Conservation (phyloP, 2,329 filamentous ascomycete genomes). For the Chalara sp. region DNA sequence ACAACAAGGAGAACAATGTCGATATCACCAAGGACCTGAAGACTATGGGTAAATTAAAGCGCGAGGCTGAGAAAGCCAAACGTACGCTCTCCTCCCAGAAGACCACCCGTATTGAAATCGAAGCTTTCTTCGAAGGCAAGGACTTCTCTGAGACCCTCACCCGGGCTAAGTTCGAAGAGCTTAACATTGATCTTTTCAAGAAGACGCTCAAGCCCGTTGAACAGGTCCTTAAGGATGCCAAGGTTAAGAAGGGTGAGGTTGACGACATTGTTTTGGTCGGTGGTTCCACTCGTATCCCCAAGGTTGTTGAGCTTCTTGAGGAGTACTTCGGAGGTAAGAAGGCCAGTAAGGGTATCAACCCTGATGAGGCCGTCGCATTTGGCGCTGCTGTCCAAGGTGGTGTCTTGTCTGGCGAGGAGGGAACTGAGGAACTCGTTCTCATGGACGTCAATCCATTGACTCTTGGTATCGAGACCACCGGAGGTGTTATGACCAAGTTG, state of each 20-base stretch:
- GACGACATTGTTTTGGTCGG: constrained; percentile 97
- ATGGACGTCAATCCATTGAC: constrained; percentile 98
- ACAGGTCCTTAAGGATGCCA: constrained; percentile 96
- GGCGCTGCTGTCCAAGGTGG: constrained; percentile 96
- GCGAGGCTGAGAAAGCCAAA: constrained; percentile 99
- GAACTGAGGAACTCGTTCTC: constrained; percentile 74
- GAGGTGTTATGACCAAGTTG: constrained; percentile 95
- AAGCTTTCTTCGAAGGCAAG: constrained; percentile 92
- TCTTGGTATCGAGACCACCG: constrained; percentile 94
- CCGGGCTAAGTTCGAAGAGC: constrained; percentile 98
- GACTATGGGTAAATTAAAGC: constrained; percentile 99
- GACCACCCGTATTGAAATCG: constrained; percentile 91
- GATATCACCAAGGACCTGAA: constrained; percentile 92
- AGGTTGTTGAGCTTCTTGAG: constrained; percentile 90
- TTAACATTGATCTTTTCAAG: constrained; percentile 99
- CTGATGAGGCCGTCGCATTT: constrained; percentile 96
- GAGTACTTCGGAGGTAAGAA: constrained; percentile 95
- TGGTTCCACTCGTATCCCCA: constrained; percentile 98
- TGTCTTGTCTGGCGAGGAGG: constrained; percentile 84
- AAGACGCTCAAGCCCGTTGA: constrained; percentile 98
- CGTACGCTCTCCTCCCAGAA: constrained; percentile 92
- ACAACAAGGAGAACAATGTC: constrained; percentile 96
- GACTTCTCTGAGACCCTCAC: constrained; percentile 98
- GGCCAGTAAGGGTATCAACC: constrained; percentile 98
- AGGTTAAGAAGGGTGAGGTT: constrained; percentile 91